Evolutionary conservation across 2,329 filamentous ascomycete species (phyloP).

Genomic region (Malbranchea cinnamomea): DNA sequence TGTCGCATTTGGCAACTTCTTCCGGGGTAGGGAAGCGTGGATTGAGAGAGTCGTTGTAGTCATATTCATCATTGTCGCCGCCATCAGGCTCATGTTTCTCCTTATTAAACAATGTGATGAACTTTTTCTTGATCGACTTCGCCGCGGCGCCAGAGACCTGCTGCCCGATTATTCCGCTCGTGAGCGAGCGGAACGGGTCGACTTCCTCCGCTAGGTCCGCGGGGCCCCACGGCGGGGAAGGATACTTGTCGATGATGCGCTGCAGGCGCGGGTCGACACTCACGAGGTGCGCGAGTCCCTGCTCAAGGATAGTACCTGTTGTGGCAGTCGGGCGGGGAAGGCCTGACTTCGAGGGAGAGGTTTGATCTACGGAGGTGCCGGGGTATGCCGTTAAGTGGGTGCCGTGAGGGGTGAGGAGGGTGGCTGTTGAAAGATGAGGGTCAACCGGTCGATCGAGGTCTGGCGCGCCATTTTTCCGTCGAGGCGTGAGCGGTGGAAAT

Average conservation of each 20-base stretch:
- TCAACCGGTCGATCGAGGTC: conserved; percentile 31
- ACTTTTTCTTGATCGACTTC: conserved; percentile 73
- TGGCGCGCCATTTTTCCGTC: conserved; percentile 18
- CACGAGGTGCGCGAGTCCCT: conserved; percentile 62
- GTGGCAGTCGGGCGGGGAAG: conserved; percentile 37
- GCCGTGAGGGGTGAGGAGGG: conserved; percentile 32
- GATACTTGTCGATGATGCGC: conserved; percentile 56
- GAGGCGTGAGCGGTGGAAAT: too few species aligned
- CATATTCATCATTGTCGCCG: conserved; percentile 6
- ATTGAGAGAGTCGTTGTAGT: conserved; percentile 4
- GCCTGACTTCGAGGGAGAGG: conserved; percentile 25
- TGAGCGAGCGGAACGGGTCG: conserved; percentile 73
- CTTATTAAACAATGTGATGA: conserved; percentile 53
- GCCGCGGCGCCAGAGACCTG: conserved; percentile 92
- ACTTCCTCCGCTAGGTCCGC: conserved; percentile 70
- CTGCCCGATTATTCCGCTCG: conserved; percentile 84
- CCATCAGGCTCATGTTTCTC: conserved; percentile 11
- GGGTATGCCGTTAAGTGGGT: conserved; percentile 35
- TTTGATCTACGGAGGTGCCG: conserved; percentile 20
- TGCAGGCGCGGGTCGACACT: conserved; percentile 57
- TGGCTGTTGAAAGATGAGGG: conserved; percentile 33
- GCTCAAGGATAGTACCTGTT: conserved; percentile 57
- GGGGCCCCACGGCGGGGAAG: conserved; percentile 65
- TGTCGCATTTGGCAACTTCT: conserved; percentile 48
- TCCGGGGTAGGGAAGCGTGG: conserved; percentile 57